A percentile compares a stretch with the other conserved stretches of the same genome.
Conservation (phyloP, 345 rosid genomes). For the Eucalyptus decipiens region DNA sequence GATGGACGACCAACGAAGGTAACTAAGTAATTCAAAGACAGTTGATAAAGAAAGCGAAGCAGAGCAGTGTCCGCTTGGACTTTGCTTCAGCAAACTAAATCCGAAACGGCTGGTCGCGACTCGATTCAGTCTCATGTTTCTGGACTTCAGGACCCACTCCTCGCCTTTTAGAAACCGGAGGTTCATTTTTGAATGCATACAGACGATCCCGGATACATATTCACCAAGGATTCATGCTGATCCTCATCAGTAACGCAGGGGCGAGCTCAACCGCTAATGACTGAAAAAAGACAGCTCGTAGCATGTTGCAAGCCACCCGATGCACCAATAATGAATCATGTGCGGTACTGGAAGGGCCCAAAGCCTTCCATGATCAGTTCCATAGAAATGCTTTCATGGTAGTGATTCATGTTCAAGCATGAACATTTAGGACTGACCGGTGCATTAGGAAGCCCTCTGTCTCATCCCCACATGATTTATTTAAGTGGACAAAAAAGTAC, state of each 20-base stretch:
- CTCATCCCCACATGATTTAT: background rate
- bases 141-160: background rate
- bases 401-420: background rate
- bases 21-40: background rate
- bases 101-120: background rate
- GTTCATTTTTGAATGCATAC: background rate
- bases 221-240: background rate
- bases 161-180: background rate
- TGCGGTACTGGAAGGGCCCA: background rate
- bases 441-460: background rate
- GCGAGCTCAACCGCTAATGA: background rate
- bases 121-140: background rate
- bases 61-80: background rate
- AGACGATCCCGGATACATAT: accelerated
- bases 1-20: background rate
- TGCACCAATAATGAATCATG: background rate
- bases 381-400: background rate
- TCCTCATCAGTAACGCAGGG: background rate
- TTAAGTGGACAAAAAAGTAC: background rate
- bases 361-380: background rate
- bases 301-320: background rate
- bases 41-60: background rate
- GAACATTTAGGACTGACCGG: background rate
- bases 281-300: background rate
- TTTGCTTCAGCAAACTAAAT: background rate